Conservation (phyloP, 2,329 filamentous ascomycete genomes). For the Xylariaceae sp. region DNA sequence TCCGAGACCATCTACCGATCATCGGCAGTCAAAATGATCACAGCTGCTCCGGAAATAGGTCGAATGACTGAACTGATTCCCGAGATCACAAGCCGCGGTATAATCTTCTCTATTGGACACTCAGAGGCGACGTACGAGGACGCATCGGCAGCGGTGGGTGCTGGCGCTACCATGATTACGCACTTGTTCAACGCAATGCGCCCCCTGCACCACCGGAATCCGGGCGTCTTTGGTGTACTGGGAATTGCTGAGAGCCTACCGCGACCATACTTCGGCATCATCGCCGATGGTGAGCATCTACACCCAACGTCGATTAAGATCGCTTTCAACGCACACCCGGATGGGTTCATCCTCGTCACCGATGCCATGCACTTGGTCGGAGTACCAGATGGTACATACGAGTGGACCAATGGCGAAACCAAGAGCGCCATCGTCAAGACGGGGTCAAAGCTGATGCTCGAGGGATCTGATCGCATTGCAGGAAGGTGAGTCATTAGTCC, state of each 20-base stretch:
- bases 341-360: constrained; percentile 83
- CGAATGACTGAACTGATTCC: constrained; percentile 66
- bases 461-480: constrained; percentile 75
- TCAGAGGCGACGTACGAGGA: constrained; percentile 84
- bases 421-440: constrained; percentile 62
- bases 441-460: constrained; percentile 68
- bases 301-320: constrained; percentile 87
- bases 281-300: constrained; percentile 85
- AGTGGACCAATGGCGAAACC: constrained; percentile 72
- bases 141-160: constrained; percentile 65
- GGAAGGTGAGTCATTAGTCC: constrained; percentile 54
- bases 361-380: constrained; percentile 89
- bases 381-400: constrained; percentile 76
- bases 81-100: constrained; percentile 59
- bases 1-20: constrained; percentile 32
- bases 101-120: constrained; percentile 79
- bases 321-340: constrained; percentile 79
- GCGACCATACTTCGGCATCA: constrained; percentile 81
- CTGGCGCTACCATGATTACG: constrained; percentile 83
- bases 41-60: constrained; percentile 77
- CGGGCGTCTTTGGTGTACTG: constrained; percentile 82
- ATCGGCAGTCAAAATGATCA: constrained; percentile 70
- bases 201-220: constrained; percentile 85
- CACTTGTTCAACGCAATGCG: constrained; percentile 94
- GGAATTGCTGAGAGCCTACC: constrained; percentile 57